Conservation (phyloP, 352 stramenopile species). For the Elongisporangium undulatum region DNA sequence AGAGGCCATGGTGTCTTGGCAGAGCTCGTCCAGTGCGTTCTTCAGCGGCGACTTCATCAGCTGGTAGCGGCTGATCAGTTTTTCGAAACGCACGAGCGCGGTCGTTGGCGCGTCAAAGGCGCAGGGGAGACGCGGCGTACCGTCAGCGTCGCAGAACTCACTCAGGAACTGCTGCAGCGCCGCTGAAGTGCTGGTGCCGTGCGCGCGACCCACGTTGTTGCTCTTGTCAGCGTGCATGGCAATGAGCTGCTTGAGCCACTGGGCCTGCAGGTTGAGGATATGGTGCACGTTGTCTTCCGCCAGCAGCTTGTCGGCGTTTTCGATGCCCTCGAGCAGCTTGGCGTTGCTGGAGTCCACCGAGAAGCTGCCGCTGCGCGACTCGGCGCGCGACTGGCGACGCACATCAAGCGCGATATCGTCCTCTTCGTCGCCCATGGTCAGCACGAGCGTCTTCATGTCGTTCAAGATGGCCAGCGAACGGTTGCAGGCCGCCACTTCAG, state of each 20-base stretch:
- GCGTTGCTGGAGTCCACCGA: conserved; percentile 22
- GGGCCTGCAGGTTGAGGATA: conserved; percentile 52
- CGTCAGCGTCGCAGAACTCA: conserved; percentile 17
- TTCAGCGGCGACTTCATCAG: conserved; percentile 59
- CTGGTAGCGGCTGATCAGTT: conserved; percentile 53
- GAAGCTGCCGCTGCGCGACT: conserved; percentile 22
- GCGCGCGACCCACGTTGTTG: conserved; percentile 5
- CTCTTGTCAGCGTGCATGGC: conserved; percentile 46
- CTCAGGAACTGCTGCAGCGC: conserved; percentile 34
- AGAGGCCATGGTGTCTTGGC: conserved; percentile 53
- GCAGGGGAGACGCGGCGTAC: conserved; percentile 19
- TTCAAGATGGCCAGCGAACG: conserved; percentile 49
- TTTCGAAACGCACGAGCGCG: conserved; percentile 63
- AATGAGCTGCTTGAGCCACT: conserved; percentile 48
- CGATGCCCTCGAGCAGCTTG: conserved; percentile 38
- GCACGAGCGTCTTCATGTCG: conserved; percentile 34
- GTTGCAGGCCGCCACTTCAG: conserved; percentile 54
- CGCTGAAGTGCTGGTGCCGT: conserved; percentile 7
- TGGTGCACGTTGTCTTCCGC: conserved; percentile 56
- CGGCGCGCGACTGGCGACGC: conserved; percentile 3
- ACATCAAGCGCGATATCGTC: conserved; percentile 3
- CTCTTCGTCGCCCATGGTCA: conserved; percentile 20
- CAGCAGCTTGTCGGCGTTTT: conserved; percentile 48
- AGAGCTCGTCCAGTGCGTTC: conserved; percentile 59
- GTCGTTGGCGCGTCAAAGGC: conserved; percentile 35